Evolutionary conservation across 768 basidiomycete species (phyloP).

Genomic region (Termitomyces sp.): DNA sequence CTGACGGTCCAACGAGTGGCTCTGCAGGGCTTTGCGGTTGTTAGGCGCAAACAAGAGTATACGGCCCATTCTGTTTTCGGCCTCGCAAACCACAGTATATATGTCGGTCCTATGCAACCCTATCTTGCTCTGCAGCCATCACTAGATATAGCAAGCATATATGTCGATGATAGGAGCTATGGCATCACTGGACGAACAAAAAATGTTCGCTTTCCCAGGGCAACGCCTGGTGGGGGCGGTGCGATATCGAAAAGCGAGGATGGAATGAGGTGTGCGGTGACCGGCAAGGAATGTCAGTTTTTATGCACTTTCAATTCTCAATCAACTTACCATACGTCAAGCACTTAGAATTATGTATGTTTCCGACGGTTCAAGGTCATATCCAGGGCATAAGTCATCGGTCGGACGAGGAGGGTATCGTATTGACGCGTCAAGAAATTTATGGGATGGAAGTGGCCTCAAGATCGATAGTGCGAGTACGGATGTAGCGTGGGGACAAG

Average conservation of each 20-base stretch:
- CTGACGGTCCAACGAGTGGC: too few species aligned
- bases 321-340: slow-evolving; percentile 19
- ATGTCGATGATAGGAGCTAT: slow-evolving; percentile 36
- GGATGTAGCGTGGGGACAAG: slow-evolving; percentile 76
- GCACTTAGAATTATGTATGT: slow-evolving; percentile 58
- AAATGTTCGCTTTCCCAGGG: slow-evolving; percentile 56
- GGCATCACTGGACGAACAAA: slow-evolving; percentile 37
- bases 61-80: neutral
- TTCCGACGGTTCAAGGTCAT: slow-evolving; percentile 37
- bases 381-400: slow-evolving; percentile 43
- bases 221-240: slow-evolving; percentile 56
- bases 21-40: neutral
- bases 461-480: slow-evolving; percentile 77
- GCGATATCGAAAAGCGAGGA: slow-evolving; percentile 65
- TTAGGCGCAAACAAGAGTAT: neutral
- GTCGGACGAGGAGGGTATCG: slow-evolving; percentile 57
- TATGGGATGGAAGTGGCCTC: slow-evolving; percentile 73
- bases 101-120: slow-evolving; percentile 1
- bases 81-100: too few species aligned
- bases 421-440: slow-evolving; percentile 68
- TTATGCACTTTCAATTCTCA: neutral
- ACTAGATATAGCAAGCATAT: slow-evolving; percentile 8
- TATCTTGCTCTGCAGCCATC: neutral
- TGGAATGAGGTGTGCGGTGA: slow-evolving; percentile 59
- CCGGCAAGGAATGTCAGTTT: slow-evolving; percentile 67